Evolutionary conservation across 1,284 basidiomycete genomes (phyloP).

Genomic region (Leccinum fallax): DNA sequence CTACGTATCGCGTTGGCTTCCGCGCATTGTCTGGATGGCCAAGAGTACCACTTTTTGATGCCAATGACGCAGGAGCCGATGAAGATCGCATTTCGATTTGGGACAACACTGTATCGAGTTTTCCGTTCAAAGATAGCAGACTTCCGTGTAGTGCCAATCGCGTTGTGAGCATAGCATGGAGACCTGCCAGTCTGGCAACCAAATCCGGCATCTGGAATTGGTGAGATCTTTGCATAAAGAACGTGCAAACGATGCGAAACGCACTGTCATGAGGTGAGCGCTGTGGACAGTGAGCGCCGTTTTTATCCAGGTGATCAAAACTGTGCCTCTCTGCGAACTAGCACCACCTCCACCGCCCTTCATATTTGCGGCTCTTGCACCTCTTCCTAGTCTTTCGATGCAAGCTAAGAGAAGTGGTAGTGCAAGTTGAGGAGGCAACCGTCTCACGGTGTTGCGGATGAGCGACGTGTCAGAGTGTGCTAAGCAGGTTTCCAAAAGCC

Average conservation of each 20-base stretch:
- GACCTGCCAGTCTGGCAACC: conserved; percentile 77
- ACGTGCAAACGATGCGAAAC: conserved; percentile 24
- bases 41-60: conserved; percentile 42
- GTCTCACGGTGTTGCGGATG: conserved; percentile 87
- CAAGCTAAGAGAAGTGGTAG: conserved; percentile 88
- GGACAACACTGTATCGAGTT: conserved; percentile 90
- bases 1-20: conserved; percentile 63
- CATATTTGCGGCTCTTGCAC: conserved; percentile 68
- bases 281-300: conserved; percentile 87
- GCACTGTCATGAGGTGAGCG: conserved; percentile 91
- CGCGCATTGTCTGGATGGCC: conserved; percentile 32
- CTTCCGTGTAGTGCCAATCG: conserved; percentile 85
- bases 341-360: conserved; percentile 83
- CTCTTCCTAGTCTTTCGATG: conserved; percentile 86
- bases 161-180: conserved; percentile 83
- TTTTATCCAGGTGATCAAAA: conserved; percentile 88
- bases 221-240: conserved; percentile 19
- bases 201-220: conserved; percentile 78
- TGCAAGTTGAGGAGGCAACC: conserved; percentile 88
- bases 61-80: conserved; percentile 56
- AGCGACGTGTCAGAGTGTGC: conserved; percentile 80
- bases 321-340: conserved; percentile 83
- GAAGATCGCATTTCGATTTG: conserved; percentile 88
- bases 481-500: conserved; percentile 87
- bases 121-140: conserved; percentile 83